Evolutionary conservation across 2,329 filamentous ascomycete species (phyloP).

Genomic region (Dothistroma septosporum): DNA sequence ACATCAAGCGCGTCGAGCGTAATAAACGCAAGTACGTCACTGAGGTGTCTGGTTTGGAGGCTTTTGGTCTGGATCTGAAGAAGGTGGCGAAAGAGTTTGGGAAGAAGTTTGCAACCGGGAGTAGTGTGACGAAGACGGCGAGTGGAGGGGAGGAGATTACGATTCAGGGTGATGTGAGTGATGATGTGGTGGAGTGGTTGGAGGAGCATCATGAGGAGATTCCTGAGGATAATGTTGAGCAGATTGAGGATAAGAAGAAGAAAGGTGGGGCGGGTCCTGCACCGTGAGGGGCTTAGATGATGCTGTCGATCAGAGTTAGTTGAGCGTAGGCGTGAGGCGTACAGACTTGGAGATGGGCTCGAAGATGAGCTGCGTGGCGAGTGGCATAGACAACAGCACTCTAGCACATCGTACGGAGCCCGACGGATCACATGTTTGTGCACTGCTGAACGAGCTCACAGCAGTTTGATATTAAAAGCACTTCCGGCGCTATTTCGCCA

Average conservation of each 20-base stretch:
- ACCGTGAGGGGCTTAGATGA: background rate
- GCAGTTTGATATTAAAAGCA: too few relatives aligned
- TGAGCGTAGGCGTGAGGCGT: background rate
- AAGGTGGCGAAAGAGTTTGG: constrained; percentile 78
- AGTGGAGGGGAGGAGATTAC: constrained; percentile 88
- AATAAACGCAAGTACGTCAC: constrained; percentile 98
- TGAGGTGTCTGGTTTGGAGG: constrained; percentile 82
- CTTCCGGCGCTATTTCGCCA: too few relatives aligned
- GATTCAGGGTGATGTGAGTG: constrained; percentile 92
- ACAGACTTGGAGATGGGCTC: background rate
- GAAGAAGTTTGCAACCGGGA: constrained; percentile 96
- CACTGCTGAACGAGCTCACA: too few relatives aligned
- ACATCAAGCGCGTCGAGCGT: constrained; percentile 94
- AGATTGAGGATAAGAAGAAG: constrained; percentile 95
- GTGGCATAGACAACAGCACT: too few relatives aligned
- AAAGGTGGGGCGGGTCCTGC: constrained; percentile 45
- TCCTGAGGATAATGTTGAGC: constrained; percentile 90
- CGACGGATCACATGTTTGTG: too few relatives aligned
- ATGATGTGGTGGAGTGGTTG: constrained; percentile 89
- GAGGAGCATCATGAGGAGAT: constrained; percentile 84
- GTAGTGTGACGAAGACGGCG: constrained; percentile 78
- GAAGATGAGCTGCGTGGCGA: background rate
- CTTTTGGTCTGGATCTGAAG: constrained; percentile 87
- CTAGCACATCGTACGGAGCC: too few relatives aligned
- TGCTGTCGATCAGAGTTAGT: background rate